Conservation (phyloP, 2,329 filamentous ascomycete species). For the Sordariomycetes sp. region DNA sequence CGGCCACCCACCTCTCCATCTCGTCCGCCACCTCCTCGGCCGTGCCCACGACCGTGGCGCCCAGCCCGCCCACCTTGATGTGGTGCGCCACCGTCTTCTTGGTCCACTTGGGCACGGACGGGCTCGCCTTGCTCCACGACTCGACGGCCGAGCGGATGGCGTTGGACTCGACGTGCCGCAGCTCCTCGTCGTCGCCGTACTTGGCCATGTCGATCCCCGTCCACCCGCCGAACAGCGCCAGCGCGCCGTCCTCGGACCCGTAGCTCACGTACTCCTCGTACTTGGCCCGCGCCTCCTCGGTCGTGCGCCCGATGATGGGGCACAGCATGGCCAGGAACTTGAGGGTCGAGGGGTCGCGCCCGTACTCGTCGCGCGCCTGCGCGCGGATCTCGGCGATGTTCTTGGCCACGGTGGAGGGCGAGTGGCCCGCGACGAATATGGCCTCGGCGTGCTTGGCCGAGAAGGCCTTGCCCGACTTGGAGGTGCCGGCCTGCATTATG, state of each 20-base stretch:
- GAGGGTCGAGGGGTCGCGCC: constrained; percentile 41
- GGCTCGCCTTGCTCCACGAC: constrained; percentile 28
- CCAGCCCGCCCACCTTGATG: constrained; percentile 19
- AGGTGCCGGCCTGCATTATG: constrained; percentile 54
- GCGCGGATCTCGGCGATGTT: constrained; percentile 46
- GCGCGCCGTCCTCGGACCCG: constrained; percentile 48
- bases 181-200: constrained; percentile 53
- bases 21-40: constrained; percentile 19
- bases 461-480: constrained; percentile 47
- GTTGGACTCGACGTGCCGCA: constrained; percentile 50
- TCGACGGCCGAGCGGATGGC: constrained; percentile 42
- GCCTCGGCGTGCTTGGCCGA: constrained; percentile 54
- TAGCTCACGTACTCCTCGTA: constrained; percentile 43
- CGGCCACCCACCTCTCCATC: constrained; percentile 24
- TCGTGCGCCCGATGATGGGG: constrained; percentile 47
- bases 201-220: constrained; percentile 52
- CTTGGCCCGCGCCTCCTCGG: constrained; percentile 41
- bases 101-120: constrained; percentile 21
- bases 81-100: constrained; percentile 21
- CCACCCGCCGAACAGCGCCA: constrained; percentile 57
- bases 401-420: constrained; percentile 40
- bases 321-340: constrained; percentile 52
- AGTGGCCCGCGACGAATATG: constrained; percentile 51
- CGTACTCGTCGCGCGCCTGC: constrained; percentile 32
- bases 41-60: constrained; percentile 18